Evolutionary conservation across 1,284 basidiomycete species (phyloP).

Genomic region (Naganishia sp.): DNA sequence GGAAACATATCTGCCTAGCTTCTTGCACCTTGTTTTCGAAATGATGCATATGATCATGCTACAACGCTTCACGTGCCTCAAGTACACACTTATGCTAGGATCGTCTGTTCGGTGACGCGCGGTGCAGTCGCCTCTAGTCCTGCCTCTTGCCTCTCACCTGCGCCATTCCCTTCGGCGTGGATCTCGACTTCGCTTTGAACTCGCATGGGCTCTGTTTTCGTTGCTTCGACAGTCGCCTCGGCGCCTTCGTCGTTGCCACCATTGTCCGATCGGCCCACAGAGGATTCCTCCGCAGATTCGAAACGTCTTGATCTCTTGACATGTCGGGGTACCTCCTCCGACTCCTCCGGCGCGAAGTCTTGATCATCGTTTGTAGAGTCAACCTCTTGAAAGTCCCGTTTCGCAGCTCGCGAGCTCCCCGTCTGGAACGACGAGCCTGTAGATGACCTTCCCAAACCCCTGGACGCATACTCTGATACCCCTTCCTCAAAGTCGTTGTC

Average conservation of each 20-base stretch:
- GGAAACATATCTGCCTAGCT: slow-evolving; percentile 41
- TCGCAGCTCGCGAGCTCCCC: slow-evolving; percentile 10
- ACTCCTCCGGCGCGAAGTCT: neutral
- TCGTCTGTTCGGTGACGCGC: neutral
- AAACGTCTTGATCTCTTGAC: slow-evolving; percentile 10
- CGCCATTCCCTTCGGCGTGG: neutral
- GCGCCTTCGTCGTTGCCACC: too few species aligned
- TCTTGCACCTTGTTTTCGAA: neutral
- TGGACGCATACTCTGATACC: neutral
- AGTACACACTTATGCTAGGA: neutral
- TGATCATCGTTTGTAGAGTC: neutral
- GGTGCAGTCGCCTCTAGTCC: neutral
- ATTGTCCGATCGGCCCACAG: neutral
- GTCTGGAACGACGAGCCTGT: slow-evolving; percentile 15
- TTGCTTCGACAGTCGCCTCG: neutral
- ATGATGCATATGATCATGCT: slow-evolving; percentile 10
- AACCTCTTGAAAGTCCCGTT: slow-evolving; percentile 13
- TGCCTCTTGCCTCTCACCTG: neutral
- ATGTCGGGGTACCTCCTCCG: neutral
- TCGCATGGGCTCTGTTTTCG: too few species aligned
- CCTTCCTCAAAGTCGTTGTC: slow-evolving; percentile 24
- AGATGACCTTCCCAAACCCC: slow-evolving; percentile 15
- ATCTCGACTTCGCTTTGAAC: neutral
- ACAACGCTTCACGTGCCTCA: neutral
- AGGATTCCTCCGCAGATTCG: neutral